These are phyloP conservation scores for Ganoderma boninense DNA, from an alignment of 1,284 basidiomycete genomes.

Conservation along the genomic window DNA sequence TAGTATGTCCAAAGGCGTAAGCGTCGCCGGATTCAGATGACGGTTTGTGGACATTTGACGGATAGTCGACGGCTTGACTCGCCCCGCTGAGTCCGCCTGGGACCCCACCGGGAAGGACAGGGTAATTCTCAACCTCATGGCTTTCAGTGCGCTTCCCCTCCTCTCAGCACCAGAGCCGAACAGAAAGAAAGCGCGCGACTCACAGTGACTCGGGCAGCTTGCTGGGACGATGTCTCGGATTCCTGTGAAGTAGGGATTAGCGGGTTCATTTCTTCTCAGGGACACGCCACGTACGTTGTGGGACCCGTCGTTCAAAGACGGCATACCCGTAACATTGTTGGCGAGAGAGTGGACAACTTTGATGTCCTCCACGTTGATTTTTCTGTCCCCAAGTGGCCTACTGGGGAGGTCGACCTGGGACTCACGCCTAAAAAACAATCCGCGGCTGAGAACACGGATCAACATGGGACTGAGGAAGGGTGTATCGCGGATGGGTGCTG, in stretches of 20 bases:
- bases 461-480: slow-evolving; percentile 22
- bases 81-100: no score
- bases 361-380: not conserved
- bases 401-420: slow-evolving; percentile 15
- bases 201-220: not conserved
- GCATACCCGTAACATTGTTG: not conserved
- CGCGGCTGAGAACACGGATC: slow-evolving; percentile 25
- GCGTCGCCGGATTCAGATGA: slow-evolving; percentile 7
- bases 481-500: slow-evolving; percentile 22
- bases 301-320: not conserved
- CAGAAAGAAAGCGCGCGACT: not conserved
- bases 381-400: not conserved
- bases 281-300: not conserved
- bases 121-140: not conserved
- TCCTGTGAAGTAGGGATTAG: not conserved
- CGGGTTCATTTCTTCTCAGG: no score
- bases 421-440: slow-evolving; percentile 24
- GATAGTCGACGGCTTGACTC: not conserved
- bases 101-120: no score
- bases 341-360: not conserved
- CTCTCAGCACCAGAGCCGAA: not conserved
- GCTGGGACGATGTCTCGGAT: not conserved
- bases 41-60: not conserved
- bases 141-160: not conserved
- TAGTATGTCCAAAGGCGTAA: slow-evolving; percentile 19